A percentile compares a stretch with the other conserved stretches of the same genome.
Conservation (phyloP, 192 early-diverging fungal genomes). For the Backusella psychrophila region DNA sequence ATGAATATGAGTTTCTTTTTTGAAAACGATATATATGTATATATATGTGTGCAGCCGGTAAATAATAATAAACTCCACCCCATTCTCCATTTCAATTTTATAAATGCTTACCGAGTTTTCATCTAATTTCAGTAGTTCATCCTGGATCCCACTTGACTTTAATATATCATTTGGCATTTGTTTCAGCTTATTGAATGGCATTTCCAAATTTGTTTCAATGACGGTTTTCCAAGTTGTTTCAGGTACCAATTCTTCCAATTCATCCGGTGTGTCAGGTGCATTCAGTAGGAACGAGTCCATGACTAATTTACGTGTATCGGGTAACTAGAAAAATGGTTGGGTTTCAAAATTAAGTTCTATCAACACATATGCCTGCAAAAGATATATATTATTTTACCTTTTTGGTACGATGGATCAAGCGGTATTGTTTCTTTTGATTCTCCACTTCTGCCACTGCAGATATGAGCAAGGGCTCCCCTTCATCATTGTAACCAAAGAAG, state of each 20-base stretch:
- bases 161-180: constrained; percentile 52
- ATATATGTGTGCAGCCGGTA: neutral
- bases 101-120: constrained; percentile 64
- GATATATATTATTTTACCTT: constrained; percentile 12
- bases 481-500: constrained; percentile 24
- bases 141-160: constrained; percentile 45
- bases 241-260: constrained; percentile 1
- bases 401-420: constrained; percentile 24
- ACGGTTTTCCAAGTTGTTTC: constrained; percentile 46
- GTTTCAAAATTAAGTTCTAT: neutral
- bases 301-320: constrained; percentile 23
- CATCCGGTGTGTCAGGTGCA: neutral
- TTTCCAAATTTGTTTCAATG: constrained; percentile 37
- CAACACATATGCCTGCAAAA: neutral
- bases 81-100: neutral
- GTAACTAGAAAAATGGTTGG: neutral
- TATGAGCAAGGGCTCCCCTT: constrained; percentile 26
- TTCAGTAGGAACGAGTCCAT: constrained; percentile 32
- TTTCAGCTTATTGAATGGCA: constrained; percentile 50
- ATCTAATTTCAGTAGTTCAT: constrained; percentile 68
- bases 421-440: constrained; percentile 19
- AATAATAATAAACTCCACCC: constrained; percentile 12
- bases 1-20: constrained; percentile 3
- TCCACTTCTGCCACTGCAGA: constrained; percentile 18
- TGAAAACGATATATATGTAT: neutral